phyloP scores from a whole-genome alignment of 1,284 basidiomycete species.

The Heterobasidion irregulare region DNA sequence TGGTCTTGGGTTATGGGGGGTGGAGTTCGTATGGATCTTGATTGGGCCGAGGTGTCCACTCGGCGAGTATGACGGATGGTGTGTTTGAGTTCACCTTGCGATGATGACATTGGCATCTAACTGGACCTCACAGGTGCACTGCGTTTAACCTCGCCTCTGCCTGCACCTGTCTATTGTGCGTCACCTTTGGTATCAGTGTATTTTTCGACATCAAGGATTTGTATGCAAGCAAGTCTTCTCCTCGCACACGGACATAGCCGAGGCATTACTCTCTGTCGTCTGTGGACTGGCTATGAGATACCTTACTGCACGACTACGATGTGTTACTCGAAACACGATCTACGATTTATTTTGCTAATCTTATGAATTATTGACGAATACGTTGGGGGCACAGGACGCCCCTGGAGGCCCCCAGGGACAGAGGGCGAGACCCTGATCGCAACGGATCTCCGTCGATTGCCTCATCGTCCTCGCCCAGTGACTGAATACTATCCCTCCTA shows the following conservation, averaged over 20 bases:
- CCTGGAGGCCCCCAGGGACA: too few species aligned
- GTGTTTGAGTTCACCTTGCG: conserved; percentile 17
- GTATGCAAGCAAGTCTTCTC: conserved; percentile 41
- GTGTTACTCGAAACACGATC: background rate
- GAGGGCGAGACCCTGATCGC: too few species aligned
- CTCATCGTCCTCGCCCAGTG: too few species aligned
- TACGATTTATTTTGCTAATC: background rate
- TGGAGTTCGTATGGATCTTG: conserved; percentile 49
- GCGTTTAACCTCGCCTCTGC: conserved; percentile 61
- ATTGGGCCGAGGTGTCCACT: conserved; percentile 54
- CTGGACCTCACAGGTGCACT: conserved; percentile 43
- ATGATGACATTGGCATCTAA: conserved; percentile 2
- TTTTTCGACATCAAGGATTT: conserved; percentile 65
- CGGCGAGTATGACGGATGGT: conserved; percentile 58
- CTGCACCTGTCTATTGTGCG: conserved; percentile 43
- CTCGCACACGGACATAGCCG: conserved; percentile 31
- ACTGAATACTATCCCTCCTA: too few species aligned
- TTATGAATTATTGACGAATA: background rate
- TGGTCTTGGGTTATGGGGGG: conserved; percentile 48
- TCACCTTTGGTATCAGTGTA: conserved; percentile 44
- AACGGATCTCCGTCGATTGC: too few species aligned
- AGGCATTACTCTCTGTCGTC: background rate
- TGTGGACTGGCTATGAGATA: background rate
- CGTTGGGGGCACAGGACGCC: too few species aligned
- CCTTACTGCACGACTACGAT: background rate